phyloP scores from a whole-genome alignment of 2,329 filamentous ascomycete genomes.

The Diplodia corticola region DNA sequence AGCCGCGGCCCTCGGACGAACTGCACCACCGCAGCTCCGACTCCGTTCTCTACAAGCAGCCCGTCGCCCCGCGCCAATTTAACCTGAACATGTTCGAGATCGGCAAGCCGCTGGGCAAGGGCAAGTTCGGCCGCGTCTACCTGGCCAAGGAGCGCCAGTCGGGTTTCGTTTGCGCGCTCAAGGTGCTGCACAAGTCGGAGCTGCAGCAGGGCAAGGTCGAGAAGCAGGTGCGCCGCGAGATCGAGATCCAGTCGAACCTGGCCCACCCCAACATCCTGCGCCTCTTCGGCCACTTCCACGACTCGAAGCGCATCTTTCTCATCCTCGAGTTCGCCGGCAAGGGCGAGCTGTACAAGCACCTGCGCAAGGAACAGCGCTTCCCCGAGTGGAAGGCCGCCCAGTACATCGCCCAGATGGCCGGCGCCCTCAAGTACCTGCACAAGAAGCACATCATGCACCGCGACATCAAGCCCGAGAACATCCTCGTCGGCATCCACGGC shows the following conservation, averaged over 20 bases:
- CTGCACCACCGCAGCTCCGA: conserved; percentile 37
- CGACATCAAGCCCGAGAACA: conserved; percentile 98
- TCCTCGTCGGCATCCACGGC: conserved; percentile 90
- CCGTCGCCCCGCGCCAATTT: conserved; percentile 57
- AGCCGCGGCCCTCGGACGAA: conserved; percentile 39
- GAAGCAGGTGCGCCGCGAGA: conserved; percentile 83
- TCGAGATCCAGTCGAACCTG: conserved; percentile 86
- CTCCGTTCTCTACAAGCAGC: conserved; percentile 45
- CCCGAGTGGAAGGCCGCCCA: conserved; percentile 84
- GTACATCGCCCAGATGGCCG: conserved; percentile 89
- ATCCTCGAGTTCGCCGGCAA: conserved; percentile 85
- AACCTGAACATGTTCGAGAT: conserved; percentile 96
- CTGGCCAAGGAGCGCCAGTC: conserved; percentile 76
- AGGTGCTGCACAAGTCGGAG: conserved; percentile 83
- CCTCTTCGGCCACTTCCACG: conserved; percentile 85
- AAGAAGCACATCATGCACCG: conserved; percentile 97
- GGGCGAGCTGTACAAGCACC: conserved; percentile 85
- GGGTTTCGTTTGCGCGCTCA: conserved; percentile 82
- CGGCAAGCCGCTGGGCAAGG: conserved; percentile 79
- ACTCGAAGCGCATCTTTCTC: conserved; percentile 82
- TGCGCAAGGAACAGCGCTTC: conserved; percentile 75
- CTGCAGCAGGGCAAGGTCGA: conserved; percentile 78
- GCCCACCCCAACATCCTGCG: conserved; percentile 83
- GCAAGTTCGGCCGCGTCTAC: conserved; percentile 85
- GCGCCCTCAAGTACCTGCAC: conserved; percentile 84